Evolutionary conservation across 2,329 filamentous ascomycete genomes (phyloP).

Genomic region (Camillea tinctor): DNA sequence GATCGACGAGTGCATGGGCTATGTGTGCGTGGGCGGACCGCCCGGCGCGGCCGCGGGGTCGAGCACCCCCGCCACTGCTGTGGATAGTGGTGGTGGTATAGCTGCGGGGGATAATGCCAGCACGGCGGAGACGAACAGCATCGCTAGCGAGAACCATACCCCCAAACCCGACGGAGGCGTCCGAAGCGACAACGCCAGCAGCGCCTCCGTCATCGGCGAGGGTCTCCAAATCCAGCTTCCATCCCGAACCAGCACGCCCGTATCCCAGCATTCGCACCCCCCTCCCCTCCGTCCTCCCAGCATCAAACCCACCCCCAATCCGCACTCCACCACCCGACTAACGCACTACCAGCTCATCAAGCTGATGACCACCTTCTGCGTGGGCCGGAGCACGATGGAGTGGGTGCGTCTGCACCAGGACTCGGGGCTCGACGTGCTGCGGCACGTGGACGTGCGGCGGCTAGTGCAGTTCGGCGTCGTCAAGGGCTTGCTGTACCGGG

Average conservation of each 20-base stretch:
- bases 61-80: neutral
- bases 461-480: slow-evolving; percentile 96
- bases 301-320: slow-evolving; percentile 3
- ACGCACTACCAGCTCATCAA: slow-evolving; percentile 68
- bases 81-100: neutral
- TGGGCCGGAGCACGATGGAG: slow-evolving; percentile 80
- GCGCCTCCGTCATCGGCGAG: neutral
- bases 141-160: neutral
- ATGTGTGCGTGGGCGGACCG: slow-evolving; percentile 62
- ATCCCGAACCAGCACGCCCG: neutral
- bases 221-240: neutral
- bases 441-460: slow-evolving; percentile 80
- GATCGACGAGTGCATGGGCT: slow-evolving; percentile 83
- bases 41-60: neutral
- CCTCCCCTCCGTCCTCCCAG: neutral
- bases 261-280: neutral
- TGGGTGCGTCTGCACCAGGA: slow-evolving; percentile 79
- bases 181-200: neutral
- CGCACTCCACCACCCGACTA: neutral
- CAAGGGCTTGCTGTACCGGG: slow-evolving; percentile 88
- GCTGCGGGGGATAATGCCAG: neutral
- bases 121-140: neutral
- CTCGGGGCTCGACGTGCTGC: slow-evolving; percentile 62
- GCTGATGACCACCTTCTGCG: slow-evolving; percentile 81
- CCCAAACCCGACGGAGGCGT: neutral